Percentiles rank a stretch among this genome's conserved stretches.
phyloP scores from a whole-genome alignment of 1,284 basidiomycete genomes.

The Apiotrichum laibachii region DNA sequence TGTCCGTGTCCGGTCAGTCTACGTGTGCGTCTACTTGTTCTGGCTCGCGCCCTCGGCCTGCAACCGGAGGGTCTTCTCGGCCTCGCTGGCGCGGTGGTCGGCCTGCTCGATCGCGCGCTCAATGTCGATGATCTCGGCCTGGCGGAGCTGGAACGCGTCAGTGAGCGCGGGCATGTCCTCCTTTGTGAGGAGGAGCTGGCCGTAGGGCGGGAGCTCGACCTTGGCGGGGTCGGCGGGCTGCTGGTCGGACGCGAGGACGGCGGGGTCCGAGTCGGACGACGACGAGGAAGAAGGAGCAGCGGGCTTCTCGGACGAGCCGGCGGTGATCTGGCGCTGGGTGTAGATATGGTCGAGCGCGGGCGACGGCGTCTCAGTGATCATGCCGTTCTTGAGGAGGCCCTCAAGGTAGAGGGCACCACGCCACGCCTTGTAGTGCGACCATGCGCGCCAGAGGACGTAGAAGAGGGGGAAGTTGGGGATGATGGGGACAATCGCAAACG shows the following conservation, averaged over 20 bases:
- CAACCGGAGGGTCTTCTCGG: conserved; percentile 17
- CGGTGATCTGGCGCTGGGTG: conserved; percentile 7
- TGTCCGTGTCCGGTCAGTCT: background rate
- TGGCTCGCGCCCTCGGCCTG: conserved; percentile 14
- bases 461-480: conserved; percentile 55
- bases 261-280: background rate
- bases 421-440: conserved; percentile 53
- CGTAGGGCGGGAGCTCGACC: conserved; percentile 5
- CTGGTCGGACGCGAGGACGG: background rate
- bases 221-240: background rate
- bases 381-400: conserved; percentile 37
- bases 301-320: too few relatives aligned
- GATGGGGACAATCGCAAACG: conserved; percentile 54
- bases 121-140: conserved; percentile 50
- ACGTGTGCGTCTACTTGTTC: background rate
- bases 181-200: conserved; percentile 27
- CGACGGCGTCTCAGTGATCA: conserved; percentile 39
- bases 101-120: conserved; percentile 52
- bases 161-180: conserved; percentile 43
- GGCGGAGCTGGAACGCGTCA: conserved; percentile 41
- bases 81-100: conserved; percentile 34
- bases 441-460: conserved; percentile 55
- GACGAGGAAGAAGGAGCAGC: background rate
- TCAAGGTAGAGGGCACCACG: conserved; percentile 48
- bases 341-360: conserved; percentile 34